phyloP scores from a whole-genome alignment of 495 filamentous ascomycete genomes.

The Hypoxylon lenormandii region DNA sequence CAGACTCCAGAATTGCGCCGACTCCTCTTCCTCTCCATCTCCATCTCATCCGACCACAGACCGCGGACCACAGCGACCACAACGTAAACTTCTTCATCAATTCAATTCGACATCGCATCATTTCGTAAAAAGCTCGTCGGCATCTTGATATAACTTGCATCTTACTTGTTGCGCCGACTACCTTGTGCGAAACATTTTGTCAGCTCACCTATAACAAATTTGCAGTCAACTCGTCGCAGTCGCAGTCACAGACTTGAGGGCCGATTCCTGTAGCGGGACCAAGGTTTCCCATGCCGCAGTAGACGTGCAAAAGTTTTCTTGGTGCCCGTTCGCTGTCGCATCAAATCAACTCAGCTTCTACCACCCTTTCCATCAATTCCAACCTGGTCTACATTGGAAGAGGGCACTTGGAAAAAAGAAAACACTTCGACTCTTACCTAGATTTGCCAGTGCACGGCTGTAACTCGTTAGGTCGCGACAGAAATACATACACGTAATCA shows the following conservation, averaged over 20 bases:
- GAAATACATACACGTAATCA: conserved; percentile 39
- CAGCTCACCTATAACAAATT: no score
- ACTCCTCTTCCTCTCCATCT: conserved; percentile 11
- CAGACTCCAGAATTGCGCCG: conserved; percentile 21
- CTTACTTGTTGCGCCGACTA: conserved; percentile 19
- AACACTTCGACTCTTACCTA: conserved; percentile 31
- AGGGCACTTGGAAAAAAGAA: conserved; percentile 22
- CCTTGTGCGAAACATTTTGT: not conserved
- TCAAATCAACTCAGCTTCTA: conserved; percentile 25
- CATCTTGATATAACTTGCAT: conserved; percentile 24
- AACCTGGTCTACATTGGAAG: conserved; percentile 31
- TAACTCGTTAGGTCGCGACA: conserved; percentile 46
- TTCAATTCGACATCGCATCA: conserved; percentile 17
- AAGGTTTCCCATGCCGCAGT: conserved; percentile 29
- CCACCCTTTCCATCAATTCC: conserved; percentile 17
- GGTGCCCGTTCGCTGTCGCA: conserved; percentile 29
- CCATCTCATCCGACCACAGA: conserved; percentile 11
- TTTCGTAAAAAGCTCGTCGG: conserved; percentile 24
- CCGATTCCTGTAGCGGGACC: conserved; percentile 23
- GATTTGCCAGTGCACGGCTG: conserved; percentile 42
- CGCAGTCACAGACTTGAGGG: conserved; percentile 17
- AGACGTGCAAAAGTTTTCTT: conserved; percentile 35
- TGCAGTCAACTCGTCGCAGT: conserved; percentile 19
- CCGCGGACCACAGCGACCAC: no score
- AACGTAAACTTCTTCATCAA: conserved; percentile 20